Evolutionary conservation across 495 filamentous ascomycete genomes (phyloP), one percentile per base, ranked within the genome.

Genomic region (Antarctomyces pellizariae): DNA sequence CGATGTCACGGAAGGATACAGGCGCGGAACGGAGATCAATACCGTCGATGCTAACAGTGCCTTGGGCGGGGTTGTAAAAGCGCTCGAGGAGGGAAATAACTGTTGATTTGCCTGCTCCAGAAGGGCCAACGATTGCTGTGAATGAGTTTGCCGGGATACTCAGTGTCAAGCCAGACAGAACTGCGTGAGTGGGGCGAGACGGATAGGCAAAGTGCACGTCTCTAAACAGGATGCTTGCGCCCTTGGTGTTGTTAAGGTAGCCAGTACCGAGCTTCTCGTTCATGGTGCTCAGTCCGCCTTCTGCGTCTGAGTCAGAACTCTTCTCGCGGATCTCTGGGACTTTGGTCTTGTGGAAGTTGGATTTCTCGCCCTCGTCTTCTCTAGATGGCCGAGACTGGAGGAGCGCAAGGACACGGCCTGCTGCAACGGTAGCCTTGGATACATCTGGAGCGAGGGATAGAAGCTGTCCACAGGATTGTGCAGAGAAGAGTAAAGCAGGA

Each of bases 401-500:
- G 13, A 62, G 42, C n/a, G 44, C 44, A 18, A 57, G 43, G 16
- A 62, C 48, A 17, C 48, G 35, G 9, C 48, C 48, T 23, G 55
- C 58, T 5, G 62, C 53, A 7, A 50, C 33, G 14, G 34, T 45
- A 4, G 67, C 64, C 22, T 56, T 58, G 7, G 66, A 63, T 9
- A 73, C 46, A 29, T 69, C 64, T 0, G 67, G 63, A 0, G 65
- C 66, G 1, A 73, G 50, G 3, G 58, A 57, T 36, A 74, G 73
- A 50, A 73, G 62, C 37, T 73, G 67, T 0, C 66, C 63, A 31
- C 62, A 67, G 2, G 59, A 57, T 39, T 72, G 70, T 0, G 67
- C 67, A 18, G 57, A 64, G 10, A 64, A 59, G 7, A 77, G 53
- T 18, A 74, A 54, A 0, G 67, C 62, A 0, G 64, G 54, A 7